These are phyloP conservation scores for Xylariaceae sp. DNA, from an alignment of 2,329 filamentous ascomycete species.

Conservation along the genomic window DNA sequence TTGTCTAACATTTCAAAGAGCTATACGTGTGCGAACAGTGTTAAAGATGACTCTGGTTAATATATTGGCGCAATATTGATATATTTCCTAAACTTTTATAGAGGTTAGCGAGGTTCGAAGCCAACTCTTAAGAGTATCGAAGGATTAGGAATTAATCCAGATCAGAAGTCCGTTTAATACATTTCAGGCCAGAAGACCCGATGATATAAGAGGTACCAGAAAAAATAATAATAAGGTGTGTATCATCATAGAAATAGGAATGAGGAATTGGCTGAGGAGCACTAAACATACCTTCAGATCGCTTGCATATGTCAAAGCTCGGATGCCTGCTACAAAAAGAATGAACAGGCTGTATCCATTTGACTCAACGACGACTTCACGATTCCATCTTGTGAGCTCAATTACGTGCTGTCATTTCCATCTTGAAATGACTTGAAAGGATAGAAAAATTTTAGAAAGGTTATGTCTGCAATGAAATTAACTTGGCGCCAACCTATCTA, in stretches of 20 bases:
- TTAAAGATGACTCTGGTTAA: neutral
- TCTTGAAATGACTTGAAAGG: neutral
- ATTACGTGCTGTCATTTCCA: too few species aligned
- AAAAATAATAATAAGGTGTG: conserved; percentile 63
- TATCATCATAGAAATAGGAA: conserved; percentile 70
- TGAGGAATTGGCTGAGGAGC: conserved; percentile 21
- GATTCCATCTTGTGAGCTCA: too few species aligned
- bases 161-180: conserved; percentile 90
- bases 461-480: conserved; percentile 10
- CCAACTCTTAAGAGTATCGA: neutral
- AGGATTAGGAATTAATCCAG: conserved; percentile 20
- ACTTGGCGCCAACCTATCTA: conserved; percentile 9
- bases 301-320: neutral
- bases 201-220: conserved; percentile 99
- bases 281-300: conserved; percentile 44
- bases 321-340: neutral
- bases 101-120: conserved; percentile 18
- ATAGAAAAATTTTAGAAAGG: neutral
- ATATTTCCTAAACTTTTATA: conserved; percentile 5
- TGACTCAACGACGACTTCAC: too few species aligned
- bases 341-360: neutral
- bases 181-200: conserved; percentile 67
- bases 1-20: too few species aligned
- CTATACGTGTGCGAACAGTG: neutral
- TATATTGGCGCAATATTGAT: neutral